Base-by-base conservation (phyloP, 768 basidiomycete species). In the Kwoniella bestiolae region DNA sequence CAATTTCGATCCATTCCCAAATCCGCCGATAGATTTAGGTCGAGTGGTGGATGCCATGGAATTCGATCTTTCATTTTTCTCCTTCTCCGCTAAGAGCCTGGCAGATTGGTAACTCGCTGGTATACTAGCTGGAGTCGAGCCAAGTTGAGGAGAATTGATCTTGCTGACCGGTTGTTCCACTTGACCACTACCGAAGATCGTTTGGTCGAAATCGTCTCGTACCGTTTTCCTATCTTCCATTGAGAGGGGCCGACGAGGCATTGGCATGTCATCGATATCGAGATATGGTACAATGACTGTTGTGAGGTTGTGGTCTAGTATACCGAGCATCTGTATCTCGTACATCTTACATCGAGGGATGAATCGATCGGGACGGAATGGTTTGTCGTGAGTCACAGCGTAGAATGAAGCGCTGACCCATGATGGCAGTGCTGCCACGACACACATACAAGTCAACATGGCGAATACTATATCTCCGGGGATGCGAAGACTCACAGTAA, bases 321-420 rank as follows among this genome's bases (percentile, higher is more conserved):
- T 83, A 5, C 94, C 94, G 1, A 96, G 86, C 91, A 92, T 94
- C 75, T 96, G 91, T 41, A 96, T 92, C 76, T 94, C 91, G 73
- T 93, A 91, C 92, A 96, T 95, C 82, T 92, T 91, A n/a, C 91
- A 93, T 31, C 95, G 87, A 5, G 92, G 90, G 26, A 97, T 84
- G 77, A 97, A 98, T 66, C 95, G 94, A 70, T 71, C 83, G 29
- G 73, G 66, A 6, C 82, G 79, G 66, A 82, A 82, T 11, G 83
- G 83, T 62, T 82, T 82, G 72, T 83, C 83, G 62, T 81, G 79
- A 18, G 82, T 79, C 29, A 77, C 76, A 1, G 79, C 79, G 68
- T 82, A 83, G 66, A 82, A 83, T 34, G 81, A 81, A 28, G 78
- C 79, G 57, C 81, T 80, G 9, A 83, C 78, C 77, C 80, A 83